These are phyloP conservation scores for Verticillium nonalfalfae DNA, from an alignment of 2,329 filamentous ascomycete species.

Conservation along the genomic window DNA sequence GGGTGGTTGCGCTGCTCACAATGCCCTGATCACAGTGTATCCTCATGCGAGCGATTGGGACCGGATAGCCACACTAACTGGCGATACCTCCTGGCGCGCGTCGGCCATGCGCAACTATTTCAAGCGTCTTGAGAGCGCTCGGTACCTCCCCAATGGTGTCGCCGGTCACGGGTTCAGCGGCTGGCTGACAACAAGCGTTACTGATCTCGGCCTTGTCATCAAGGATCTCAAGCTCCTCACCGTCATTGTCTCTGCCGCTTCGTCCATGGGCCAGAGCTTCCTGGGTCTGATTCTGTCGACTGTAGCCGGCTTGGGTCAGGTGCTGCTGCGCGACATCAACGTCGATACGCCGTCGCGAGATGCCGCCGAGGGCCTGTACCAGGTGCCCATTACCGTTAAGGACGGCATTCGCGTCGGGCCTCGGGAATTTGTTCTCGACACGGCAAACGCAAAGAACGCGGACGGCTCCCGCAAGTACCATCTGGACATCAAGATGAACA, in stretches of 20 bases:
- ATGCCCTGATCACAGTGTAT: slow-evolving; percentile 52
- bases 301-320: slow-evolving; percentile 17
- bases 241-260: slow-evolving; percentile 20
- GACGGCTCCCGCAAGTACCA: slow-evolving; percentile 38
- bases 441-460: slow-evolving; percentile 35
- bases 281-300: slow-evolving; percentile 14
- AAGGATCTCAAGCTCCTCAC: slow-evolving; percentile 21
- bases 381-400: slow-evolving; percentile 43
- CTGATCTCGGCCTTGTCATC: slow-evolving; percentile 15
- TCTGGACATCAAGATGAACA: slow-evolving; percentile 25
- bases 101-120: slow-evolving; percentile 56
- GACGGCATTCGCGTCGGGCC: slow-evolving; percentile 36
- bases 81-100: slow-evolving; percentile 52
- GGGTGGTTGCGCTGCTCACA: slow-evolving; percentile 51
- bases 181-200: slow-evolving; percentile 32
- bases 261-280: slow-evolving; percentile 20
- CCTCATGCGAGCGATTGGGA: slow-evolving; percentile 55
- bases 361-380: slow-evolving; percentile 28
- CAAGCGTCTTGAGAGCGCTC: slow-evolving; percentile 47
- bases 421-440: slow-evolving; percentile 43
- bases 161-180: slow-evolving; percentile 48
- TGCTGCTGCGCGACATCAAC: slow-evolving; percentile 22
- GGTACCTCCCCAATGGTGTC: slow-evolving; percentile 38
- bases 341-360: slow-evolving; percentile 15
- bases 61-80: slow-evolving; percentile 49